Conservation (phyloP, 2,329 filamentous ascomycete species). For the Parastagonospora avenae region DNA sequence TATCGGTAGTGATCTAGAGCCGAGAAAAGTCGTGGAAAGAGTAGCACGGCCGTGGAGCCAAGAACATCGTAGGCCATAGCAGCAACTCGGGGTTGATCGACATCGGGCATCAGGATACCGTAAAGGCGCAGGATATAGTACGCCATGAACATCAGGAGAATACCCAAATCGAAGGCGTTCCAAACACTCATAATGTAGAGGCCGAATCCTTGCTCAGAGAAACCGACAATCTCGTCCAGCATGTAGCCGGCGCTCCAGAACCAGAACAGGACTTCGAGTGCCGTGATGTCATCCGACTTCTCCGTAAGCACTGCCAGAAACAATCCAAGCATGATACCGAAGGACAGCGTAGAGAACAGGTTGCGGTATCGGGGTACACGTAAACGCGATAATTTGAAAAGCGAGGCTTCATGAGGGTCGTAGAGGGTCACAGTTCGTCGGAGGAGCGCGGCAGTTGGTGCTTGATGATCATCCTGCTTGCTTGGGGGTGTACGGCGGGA, state of each 20-base stretch:
- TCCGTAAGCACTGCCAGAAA: conserved; percentile 82
- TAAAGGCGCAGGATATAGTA: conserved; percentile 92
- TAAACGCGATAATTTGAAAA: conserved; percentile 88
- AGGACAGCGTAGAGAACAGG: conserved; percentile 84
- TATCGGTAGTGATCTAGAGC: conserved; percentile 94
- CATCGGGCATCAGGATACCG: conserved; percentile 80
- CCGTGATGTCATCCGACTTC: conserved; percentile 79
- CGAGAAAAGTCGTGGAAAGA: conserved; percentile 90
- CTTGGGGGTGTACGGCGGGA: conserved; percentile 34
- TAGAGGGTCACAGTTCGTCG: conserved; percentile 84
- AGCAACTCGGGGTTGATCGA: conserved; percentile 70
- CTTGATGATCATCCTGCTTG: conserved; percentile 30
- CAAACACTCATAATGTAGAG: conserved; percentile 98
- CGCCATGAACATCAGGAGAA: conserved; percentile 79
- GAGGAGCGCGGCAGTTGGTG: conserved; percentile 48
- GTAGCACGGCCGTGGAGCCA: conserved; percentile 84
- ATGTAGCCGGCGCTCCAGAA: conserved; percentile 98
- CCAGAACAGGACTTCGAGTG: conserved; percentile 89
- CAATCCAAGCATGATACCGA: conserved; percentile 81
- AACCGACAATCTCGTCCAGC: conserved; percentile 93
- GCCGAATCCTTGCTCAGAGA: conserved; percentile 95
- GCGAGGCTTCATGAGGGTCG: conserved; percentile 84
- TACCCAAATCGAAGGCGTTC: conserved; percentile 94
- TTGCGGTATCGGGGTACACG: conserved; percentile 91
- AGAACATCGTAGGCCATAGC: conserved; percentile 92